Evolutionary conservation across 192 early-diverging fungal genomes (phyloP).

Genomic region (Kickxella alabastrina): DNA sequence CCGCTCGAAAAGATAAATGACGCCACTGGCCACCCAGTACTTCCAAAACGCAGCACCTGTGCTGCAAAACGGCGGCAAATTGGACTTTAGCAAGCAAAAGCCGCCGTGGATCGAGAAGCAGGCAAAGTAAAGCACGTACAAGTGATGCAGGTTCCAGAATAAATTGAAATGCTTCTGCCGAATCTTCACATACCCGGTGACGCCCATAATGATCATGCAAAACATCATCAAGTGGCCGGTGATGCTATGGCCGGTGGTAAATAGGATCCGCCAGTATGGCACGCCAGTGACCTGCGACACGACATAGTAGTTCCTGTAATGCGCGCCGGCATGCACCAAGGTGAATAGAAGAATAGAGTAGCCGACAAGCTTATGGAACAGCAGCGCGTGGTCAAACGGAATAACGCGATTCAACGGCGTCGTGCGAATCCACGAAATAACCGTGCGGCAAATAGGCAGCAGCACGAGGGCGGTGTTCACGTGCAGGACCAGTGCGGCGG

Average conservation of each 20-base stretch:
- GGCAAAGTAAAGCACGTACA: slow-evolving; percentile 82
- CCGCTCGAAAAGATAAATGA: slow-evolving; percentile 70
- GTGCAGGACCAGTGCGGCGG: slow-evolving; percentile 67
- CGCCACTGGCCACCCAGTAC: slow-evolving; percentile 65
- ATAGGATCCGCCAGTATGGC: slow-evolving; percentile 52
- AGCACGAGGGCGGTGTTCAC: slow-evolving; percentile 74
- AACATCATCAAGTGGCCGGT: slow-evolving; percentile 76
- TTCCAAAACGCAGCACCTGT: slow-evolving; percentile 78
- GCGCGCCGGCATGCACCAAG: slow-evolving; percentile 63
- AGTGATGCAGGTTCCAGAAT: slow-evolving; percentile 86
- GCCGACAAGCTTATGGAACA: slow-evolving; percentile 77
- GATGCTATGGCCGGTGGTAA: slow-evolving; percentile 69
- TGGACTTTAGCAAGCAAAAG: slow-evolving; percentile 78
- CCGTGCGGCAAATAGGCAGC: slow-evolving; percentile 77
- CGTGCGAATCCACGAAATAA: slow-evolving; percentile 69
- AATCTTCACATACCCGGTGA: slow-evolving; percentile 61
- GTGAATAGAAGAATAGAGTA: slow-evolving; percentile 77
- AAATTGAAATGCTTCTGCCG: slow-evolving; percentile 56
- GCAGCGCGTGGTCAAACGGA: slow-evolving; percentile 79
- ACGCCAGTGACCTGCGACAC: slow-evolving; percentile 20
- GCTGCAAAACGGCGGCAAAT: slow-evolving; percentile 60
- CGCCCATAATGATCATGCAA: slow-evolving; percentile 72
- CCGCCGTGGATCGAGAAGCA: slow-evolving; percentile 74
- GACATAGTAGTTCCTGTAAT: slow-evolving; percentile 76
- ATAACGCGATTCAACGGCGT: slow-evolving; percentile 74